Base-by-base conservation (phyloP, 768 basidiomycete species). In the Boletus rufocinnamomeus region DNA sequence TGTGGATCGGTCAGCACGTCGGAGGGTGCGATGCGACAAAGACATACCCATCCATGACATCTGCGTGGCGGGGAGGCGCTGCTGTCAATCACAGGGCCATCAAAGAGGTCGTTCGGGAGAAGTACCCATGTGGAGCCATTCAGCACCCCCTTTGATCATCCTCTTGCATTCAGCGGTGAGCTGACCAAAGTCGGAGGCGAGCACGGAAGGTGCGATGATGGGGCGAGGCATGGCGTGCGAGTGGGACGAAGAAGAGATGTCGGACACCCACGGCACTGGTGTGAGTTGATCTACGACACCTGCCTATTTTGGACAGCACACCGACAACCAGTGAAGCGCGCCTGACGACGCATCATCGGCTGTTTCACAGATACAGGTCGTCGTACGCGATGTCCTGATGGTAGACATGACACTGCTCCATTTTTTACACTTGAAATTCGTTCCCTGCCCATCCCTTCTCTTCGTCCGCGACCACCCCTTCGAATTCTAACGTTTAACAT, bases 81-180 rank as follows among this genome's bases (percentile, higher is more conserved):
- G 50, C 44, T 13, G 66, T 63, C 34, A 54, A 16, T 59, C 35
- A 57, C 56, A 64, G 19, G 30, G 38, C 47, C 52, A 56, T 61
- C 61, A 61, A 21, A 49, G 43, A 51, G 38, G 47, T 45, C 14
- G 30, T 17, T 32, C 23, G 21, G 48, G 41, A 52, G 30, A 43
- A 21, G 64, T 60, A 91, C 95, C 95, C 95, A 98, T 98, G 66
- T 98, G 96, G 57, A 98, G 82, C 97, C 97, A 98, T 74, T 98
- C 89, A 23, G 95, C 95, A 14, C 97, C 97, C 61, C 86, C 84
- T 70, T 88, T 86, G 60, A 98, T 93, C 95, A 99, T 98, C 50
- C 95, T 84, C 72, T 90, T 89, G 77, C 97, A 97, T 85, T 99
- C 97, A 66, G 88, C 89, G 51, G 87, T 88, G 65, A 99, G 85